Evolutionary conservation across 192 early-diverging fungal genomes (phyloP), one percentile per base, ranked within the genome.

Genomic region (Linnemannia zychae): DNA sequence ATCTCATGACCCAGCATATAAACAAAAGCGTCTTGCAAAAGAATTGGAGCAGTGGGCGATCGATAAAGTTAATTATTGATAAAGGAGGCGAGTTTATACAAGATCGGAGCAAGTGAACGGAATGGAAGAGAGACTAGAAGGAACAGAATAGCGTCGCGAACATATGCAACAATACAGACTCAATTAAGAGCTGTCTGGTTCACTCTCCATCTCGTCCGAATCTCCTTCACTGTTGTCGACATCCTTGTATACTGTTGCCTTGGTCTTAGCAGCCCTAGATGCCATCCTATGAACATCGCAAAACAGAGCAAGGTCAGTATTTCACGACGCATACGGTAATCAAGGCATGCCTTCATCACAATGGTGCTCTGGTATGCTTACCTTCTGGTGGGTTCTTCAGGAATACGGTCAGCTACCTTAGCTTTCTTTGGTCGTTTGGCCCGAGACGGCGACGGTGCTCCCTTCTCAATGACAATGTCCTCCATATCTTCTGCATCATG

Each of bases 311-410:
- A 44, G 3, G 40, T 44, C 40, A 44, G n/a, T n/a, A n/a, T n/a
- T n/a, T n/a, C n/a, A n/a, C n/a, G n/a, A n/a, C n/a, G n/a, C n/a
- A n/a, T n/a, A n/a, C n/a, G n/a, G n/a, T n/a, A n/a, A n/a, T n/a
- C n/a, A n/a, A n/a, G n/a, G n/a, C n/a, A n/a, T n/a, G n/a, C n/a
- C n/a, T n/a, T n/a, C n/a, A n/a, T n/a, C n/a, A n/a, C n/a, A n/a
- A n/a, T n/a, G n/a, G n/a, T n/a, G n/a, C n/a, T n/a, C n/a, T n/a
- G 0, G 24, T 4, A 18, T 12, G 24, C 70, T 38, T 79, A 85
- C 83, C 73, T 85, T 79, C 83, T 46, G 31, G 77, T 79, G 13
- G 83, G 83, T 70, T 75, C 73, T 46, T 67, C 78, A 48, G 57
- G 49, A n/a, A 68, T 40, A 4, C 67, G 67, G 24, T 76, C 77